Base-by-base conservation (phyloP, 1,139 yeast species). In the Lodderomyces jiufengensis region DNA sequence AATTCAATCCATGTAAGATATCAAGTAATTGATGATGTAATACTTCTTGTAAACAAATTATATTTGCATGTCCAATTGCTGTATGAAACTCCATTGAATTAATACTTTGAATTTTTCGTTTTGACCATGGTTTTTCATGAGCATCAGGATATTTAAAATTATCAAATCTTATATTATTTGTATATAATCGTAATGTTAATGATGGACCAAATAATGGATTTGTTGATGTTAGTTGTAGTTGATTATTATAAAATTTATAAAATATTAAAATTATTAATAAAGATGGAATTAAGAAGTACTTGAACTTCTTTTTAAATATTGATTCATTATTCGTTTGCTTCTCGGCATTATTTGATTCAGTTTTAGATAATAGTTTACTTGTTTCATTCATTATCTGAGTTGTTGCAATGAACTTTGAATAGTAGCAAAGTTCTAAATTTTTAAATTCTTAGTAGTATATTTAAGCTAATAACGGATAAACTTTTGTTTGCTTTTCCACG, bases 121-220 rank as follows among this genome's bases (percentile, higher is more conserved):
- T 32, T 27, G 54, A 52, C 83, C 83, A 77, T 3, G 60, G 60
- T 33, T 50, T 48, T 47, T 77, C 82, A 10, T 63, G 50, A 10
- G 43, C 44, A 40, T 56, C 55, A 21, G 57, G 45, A 38, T 54
- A 35, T 35, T 37, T 43, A 22, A 35, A 41, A 38, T 60, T 71
- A 38, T 73, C 81, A 45, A 59, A 72, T 16, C 83, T 57, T 38
- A 77, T 71, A 45, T 77, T 77, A 49, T 77, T 73, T 20, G 78
- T 70, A 49, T 76, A 76, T 3, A 77, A 44, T 26, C 79, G 54
- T 31, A 74, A 49, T 24, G 46, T 46, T 24, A 61, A 43, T 4
- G 33, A 20, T 2, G 52, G 51, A 16, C 44, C 41, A 6, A 45
- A 34, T 7, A 46, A 13, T 18, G 20, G 7, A 16, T 38, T 26